A percentile compares a stretch with the other conserved stretches of the same genome.
These are phyloP conservation scores for Cornus suecica DNA, from an alignment of 148 eudicot species.

Conservation along the genomic window DNA sequence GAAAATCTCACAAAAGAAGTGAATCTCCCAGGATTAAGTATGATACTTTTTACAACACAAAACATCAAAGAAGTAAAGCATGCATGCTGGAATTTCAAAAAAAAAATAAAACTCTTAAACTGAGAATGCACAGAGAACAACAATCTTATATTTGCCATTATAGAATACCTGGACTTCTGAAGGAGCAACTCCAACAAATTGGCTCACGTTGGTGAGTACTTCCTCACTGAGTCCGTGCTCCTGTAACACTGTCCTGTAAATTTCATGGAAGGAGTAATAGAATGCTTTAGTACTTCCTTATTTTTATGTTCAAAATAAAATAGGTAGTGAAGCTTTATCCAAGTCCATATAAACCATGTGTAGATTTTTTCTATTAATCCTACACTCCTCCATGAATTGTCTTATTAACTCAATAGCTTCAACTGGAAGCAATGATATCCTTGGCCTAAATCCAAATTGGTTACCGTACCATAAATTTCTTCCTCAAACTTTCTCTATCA, in stretches of 20 bases:
- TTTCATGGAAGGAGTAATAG: conserved; percentile 6
- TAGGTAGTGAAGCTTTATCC: no score
- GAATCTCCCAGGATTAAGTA: conserved; percentile 1
- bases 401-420: no score
- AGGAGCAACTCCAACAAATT: conserved; percentile 61
- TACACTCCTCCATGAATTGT: no score
- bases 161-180: conserved; percentile 60
- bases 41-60: not conserved
- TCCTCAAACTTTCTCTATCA: no score
- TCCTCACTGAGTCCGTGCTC: conserved; percentile 65
- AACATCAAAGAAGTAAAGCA: not conserved
- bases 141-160: not conserved
- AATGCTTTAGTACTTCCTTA: not conserved
- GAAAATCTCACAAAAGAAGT: conserved; percentile 25
- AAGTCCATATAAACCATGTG: no score
- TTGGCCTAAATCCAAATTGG: no score
- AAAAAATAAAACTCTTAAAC: not conserved
- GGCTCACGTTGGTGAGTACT: conserved; percentile 52
- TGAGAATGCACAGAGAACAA: not conserved
- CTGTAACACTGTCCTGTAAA: conserved; percentile 61
- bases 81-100: conserved; percentile 1
- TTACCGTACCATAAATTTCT: no score
- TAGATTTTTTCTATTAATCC: no score
- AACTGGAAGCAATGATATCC: no score
- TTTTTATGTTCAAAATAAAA: no score